Percentiles rank a stretch among this genome's conserved stretches.
Conservation (phyloP, 192 early-diverging fungal species). For the Backusella sp. region DNA sequence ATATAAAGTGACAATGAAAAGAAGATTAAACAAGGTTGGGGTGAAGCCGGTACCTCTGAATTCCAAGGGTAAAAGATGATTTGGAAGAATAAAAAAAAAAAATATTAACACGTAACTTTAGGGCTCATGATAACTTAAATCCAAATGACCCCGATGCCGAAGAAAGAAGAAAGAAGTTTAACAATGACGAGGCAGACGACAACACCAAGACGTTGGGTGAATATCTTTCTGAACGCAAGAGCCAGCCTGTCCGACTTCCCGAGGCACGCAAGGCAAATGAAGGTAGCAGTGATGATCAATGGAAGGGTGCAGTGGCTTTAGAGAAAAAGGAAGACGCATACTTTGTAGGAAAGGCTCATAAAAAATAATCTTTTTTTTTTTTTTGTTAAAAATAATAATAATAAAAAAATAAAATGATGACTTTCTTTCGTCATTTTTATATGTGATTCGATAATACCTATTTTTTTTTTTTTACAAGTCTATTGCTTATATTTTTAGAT, state of each 20-base stretch:
- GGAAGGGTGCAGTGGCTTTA: conserved; percentile 72
- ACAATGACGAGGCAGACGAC: conserved; percentile 70
- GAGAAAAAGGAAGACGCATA: conserved; percentile 75
- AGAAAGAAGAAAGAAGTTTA: conserved; percentile 10
- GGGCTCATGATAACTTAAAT: conserved; percentile 16
- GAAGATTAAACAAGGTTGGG: conserved; percentile 86
- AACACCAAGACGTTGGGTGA: conserved; percentile 81
- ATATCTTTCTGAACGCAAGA: conserved; percentile 67
- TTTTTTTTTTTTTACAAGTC: neutral
- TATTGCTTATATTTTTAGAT: neutral
- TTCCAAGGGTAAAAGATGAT: conserved; percentile 36
- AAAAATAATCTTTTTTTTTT: neutral
- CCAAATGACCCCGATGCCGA: conserved; percentile 27
- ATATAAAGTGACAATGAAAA: conserved; percentile 71
- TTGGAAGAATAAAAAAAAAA: neutral
- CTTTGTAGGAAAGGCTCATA: conserved; percentile 61
- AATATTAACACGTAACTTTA: neutral
- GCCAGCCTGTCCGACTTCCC: conserved; percentile 43
- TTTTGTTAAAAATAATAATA: too few species aligned
- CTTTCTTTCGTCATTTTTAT: neutral
- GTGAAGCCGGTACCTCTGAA: conserved; percentile 60
- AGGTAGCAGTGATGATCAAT: conserved; percentile 77
- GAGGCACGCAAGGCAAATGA: conserved; percentile 83
- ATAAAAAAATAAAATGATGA: neutral
- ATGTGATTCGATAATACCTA: neutral